These are phyloP conservation scores for Penicillium crystallinum DNA, from an alignment of 495 filamentous ascomycete genomes.

Conservation along the genomic window DNA sequence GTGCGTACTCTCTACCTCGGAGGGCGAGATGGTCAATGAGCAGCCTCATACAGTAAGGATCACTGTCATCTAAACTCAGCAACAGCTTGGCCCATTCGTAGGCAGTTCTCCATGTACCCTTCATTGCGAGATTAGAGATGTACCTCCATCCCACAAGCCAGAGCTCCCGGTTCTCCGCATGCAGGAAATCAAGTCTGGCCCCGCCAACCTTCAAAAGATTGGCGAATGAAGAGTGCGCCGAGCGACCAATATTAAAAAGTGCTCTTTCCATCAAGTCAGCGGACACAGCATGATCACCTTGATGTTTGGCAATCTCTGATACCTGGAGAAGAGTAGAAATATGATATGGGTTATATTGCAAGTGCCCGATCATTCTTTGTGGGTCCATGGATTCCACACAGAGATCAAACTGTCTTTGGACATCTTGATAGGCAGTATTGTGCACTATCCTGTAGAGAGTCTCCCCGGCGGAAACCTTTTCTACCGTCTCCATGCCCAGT, in stretches of 20 bases:
- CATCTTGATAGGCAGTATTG: conserved; percentile 64
- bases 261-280: conserved; percentile 88
- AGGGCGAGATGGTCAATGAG: conserved; percentile 80
- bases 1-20: conserved; percentile 67
- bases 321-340: conserved; percentile 90
- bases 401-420: conserved; percentile 70
- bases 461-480: conserved; percentile 45
- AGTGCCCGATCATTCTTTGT: conserved; percentile 58
- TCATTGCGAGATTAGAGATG: conserved; percentile 73
- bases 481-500: conserved; percentile 73
- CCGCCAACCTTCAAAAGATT: conserved; percentile 70
- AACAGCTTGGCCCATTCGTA: conserved; percentile 90
- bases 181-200: conserved; percentile 69
- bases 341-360: conserved; percentile 79
- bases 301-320: conserved; percentile 84
- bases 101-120: conserved; percentile 89
- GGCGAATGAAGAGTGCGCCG: conserved; percentile 72
- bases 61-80: conserved; percentile 66
- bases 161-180: conserved; percentile 85
- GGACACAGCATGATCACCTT: conserved; percentile 76
- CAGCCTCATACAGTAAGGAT: conserved; percentile 78
- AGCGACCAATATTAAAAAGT: conserved; percentile 87
- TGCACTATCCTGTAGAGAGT: conserved; percentile 67
- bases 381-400: conserved; percentile 81
- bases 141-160: conserved; percentile 89